phyloP scores from a whole-genome alignment of 192 early-diverging fungal species.

The Phycomyces nitens region DNA sequence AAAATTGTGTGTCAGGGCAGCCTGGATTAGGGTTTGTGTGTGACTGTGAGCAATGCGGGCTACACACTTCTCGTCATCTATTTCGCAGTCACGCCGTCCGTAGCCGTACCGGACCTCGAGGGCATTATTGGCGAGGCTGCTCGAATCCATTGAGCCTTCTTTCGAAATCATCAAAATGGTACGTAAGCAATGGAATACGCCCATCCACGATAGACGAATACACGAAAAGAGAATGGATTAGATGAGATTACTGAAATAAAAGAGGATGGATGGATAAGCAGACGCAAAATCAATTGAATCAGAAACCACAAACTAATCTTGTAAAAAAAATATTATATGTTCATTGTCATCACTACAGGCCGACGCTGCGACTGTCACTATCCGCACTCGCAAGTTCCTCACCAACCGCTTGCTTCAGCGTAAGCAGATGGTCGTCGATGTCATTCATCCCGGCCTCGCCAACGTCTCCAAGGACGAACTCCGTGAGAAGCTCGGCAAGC shows the following conservation, averaged over 20 bases:
- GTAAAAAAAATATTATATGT: too few relatives aligned
- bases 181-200: background rate
- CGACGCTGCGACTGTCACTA: conserved; percentile 73
- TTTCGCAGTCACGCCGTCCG: background rate
- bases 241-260: background rate
- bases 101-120: background rate
- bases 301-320: background rate
- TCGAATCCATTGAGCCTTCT: conserved; percentile 5
- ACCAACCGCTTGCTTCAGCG: conserved; percentile 97
- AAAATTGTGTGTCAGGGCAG: too few relatives aligned
- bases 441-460: conserved; percentile 90
- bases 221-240: background rate
- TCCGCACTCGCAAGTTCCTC: conserved; percentile 99
- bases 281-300: background rate
- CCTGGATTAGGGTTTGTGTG: too few relatives aligned
- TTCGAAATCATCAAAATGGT: conserved; percentile 8
- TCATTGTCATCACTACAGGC: too few relatives aligned
- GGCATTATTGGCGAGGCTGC: background rate
- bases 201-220: background rate
- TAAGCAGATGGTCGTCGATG: conserved; percentile 96
- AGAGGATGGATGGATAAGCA: background rate
- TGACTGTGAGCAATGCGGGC: background rate
- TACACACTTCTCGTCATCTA: background rate
- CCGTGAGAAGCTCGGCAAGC: conserved; percentile 90
- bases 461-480: conserved; percentile 92